A percentile compares a stretch with the other conserved stretches of the same genome.
These are phyloP conservation scores for Exophiala mesophila DNA, from an alignment of 2,329 filamentous ascomycete species.

Conservation along the genomic window DNA sequence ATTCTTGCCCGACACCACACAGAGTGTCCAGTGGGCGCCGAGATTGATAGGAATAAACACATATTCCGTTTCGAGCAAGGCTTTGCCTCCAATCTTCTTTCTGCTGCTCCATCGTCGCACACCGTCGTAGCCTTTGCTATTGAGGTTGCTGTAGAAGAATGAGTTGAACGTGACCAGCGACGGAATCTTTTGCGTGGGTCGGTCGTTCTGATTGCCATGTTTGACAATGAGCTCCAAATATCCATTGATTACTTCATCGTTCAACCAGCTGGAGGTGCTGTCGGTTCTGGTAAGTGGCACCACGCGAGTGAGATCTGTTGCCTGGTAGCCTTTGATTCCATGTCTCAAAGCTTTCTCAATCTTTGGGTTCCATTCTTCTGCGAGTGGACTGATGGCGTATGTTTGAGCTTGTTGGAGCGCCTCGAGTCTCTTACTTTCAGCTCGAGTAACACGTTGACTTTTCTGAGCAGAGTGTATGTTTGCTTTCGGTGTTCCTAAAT, in stretches of 20 bases:
- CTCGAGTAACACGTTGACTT: conserved; percentile 20
- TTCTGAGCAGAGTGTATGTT: conserved; percentile 15
- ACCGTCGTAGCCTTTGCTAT: conserved; percentile 36
- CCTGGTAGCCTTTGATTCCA: conserved; percentile 16
- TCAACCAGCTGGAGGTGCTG: conserved; percentile 36
- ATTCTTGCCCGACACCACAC: conserved; percentile 40
- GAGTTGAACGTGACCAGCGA: conserved; percentile 41
- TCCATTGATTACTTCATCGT: conserved; percentile 44
- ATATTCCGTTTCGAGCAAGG: conserved; percentile 41
- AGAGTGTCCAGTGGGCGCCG: conserved; percentile 44
- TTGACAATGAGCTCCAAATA: conserved; percentile 40
- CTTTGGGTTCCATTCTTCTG: conserved; percentile 34
- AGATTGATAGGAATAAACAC: conserved; percentile 47
- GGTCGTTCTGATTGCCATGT: conserved; percentile 26
- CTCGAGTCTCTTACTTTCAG: conserved; percentile 25
- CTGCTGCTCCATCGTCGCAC: conserved; percentile 41
- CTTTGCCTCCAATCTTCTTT: conserved; percentile 43
- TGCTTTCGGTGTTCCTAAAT: conserved; percentile 21
- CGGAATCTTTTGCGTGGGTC: conserved; percentile 29
- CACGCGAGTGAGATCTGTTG: conserved; percentile 23
- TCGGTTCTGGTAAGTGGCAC: conserved; percentile 14
- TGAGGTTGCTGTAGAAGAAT: conserved; percentile 41
- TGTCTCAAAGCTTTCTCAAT: conserved; percentile 29
- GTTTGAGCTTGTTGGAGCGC: conserved; percentile 19
- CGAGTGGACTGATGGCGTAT: conserved; percentile 34